Conservation (phyloP, 1,284 basidiomycete genomes). For the Tilletia indica region DNA sequence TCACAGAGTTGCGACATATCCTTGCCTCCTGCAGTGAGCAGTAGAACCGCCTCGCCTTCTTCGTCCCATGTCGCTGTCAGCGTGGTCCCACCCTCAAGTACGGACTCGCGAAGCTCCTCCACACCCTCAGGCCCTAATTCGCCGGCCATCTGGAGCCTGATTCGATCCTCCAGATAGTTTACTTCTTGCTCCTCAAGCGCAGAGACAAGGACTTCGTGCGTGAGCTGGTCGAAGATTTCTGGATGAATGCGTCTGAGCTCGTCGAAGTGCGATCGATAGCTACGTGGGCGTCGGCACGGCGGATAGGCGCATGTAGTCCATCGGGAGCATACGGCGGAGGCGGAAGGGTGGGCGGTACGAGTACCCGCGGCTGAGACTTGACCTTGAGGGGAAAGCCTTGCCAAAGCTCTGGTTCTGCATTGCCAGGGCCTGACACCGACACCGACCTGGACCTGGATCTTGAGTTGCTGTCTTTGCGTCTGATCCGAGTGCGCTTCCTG, state of each 20-base stretch:
- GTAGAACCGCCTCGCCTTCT: not conserved
- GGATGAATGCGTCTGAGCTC: constrained; percentile 7
- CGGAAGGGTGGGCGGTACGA: not conserved
- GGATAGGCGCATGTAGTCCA: not conserved
- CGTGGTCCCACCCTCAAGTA: not conserved
- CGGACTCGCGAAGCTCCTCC: constrained; percentile 4
- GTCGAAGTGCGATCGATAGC: not conserved
- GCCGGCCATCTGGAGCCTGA: not conserved
- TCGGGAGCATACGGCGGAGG: not conserved
- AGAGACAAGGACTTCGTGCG: not conserved
- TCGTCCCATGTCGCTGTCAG: not conserved
- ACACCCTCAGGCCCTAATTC: constrained; percentile 1
- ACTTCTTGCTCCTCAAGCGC: not conserved
- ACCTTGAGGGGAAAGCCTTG: not conserved
- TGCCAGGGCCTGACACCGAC: too few relatives aligned
- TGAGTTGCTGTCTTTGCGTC: too few relatives aligned
- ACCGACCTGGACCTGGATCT: too few relatives aligned
- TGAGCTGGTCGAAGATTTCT: not conserved
- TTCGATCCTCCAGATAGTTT: not conserved
- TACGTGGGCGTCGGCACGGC: not conserved
- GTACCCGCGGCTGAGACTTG: not conserved
- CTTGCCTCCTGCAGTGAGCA: not conserved
- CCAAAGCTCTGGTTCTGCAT: not conserved
- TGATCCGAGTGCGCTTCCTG: too few relatives aligned
- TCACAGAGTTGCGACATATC: not conserved